Base-by-base conservation (phyloP, 2,329 filamentous ascomycete genomes). In the Monilinia polystroma region DNA sequence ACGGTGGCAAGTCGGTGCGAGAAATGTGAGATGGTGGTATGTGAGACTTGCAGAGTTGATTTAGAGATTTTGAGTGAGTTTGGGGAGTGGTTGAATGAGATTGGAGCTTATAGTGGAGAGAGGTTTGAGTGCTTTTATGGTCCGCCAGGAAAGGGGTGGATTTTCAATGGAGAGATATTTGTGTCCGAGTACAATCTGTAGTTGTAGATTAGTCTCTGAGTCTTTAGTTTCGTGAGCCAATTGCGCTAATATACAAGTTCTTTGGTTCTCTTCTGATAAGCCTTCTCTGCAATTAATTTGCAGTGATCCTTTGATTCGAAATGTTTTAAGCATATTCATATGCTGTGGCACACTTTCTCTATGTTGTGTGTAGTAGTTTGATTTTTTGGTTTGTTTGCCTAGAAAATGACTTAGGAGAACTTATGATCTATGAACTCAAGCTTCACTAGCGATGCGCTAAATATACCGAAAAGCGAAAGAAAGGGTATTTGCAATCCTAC, bases 401-500 rank as follows among this genome's bases (percentile, higher is more conserved):
- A n/a, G 8, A 51, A 62, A 60, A 26, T 4, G 4, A 54, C 14
- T 43, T 55, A 32, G 53, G 12, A 55, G 29, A 43, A 35, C 16
- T 32, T 20, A 11, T 38, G 29, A 51, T 41, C 43, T 53, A 51
- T 51, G n/a, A 18, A 10, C 43, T 7, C n/a, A 51, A 38, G 20
- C 16, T 38, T 32, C n/a, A 18, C 14, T 5, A 62, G 32, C 14
- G 38, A 62, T 35, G 23, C 26, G 47, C 29, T 16, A 51, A 7
- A 53, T 18, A 35, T 52, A 26, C 6, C 23, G 20, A 41, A 60
- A 43, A 51, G 18, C 18, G 49, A 47, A 41, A 65, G 11, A 60
- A 66, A 16, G 64, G 56, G 64, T 66, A 60, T 62, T 53, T 51
- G n/a, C 38, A 52, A 52, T 66, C 64, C 64, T 62, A 45, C 47